Evolutionary conservation across 2,329 filamentous ascomycete species (phyloP).

Genomic region (Diplodia sapinea): DNA sequence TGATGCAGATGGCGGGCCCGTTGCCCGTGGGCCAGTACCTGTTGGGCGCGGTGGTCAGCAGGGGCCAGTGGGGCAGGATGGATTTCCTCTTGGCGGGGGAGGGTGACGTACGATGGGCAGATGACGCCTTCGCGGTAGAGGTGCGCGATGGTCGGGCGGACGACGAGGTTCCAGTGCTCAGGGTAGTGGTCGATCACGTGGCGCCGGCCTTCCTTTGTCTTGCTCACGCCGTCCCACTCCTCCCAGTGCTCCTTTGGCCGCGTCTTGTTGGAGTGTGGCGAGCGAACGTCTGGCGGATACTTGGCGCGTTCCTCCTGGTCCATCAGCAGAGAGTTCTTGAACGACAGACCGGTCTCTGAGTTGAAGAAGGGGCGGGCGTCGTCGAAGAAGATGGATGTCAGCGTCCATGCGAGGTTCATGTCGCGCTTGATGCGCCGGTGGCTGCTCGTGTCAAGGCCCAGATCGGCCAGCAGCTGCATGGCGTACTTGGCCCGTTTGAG

Average conservation of each 20-base stretch:
- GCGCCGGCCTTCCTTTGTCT: neutral
- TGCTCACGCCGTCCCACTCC: constrained; percentile 41
- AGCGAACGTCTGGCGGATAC: constrained; percentile 47
- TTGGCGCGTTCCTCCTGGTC: constrained; percentile 51
- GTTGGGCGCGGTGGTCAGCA: neutral
- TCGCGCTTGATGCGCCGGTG: constrained; percentile 45
- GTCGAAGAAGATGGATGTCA: constrained; percentile 50
- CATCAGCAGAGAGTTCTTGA: constrained; percentile 48
- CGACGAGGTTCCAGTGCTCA: constrained; percentile 49
- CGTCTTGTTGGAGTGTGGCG: constrained; percentile 46
- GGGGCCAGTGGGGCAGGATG: neutral
- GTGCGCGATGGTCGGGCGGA: constrained; percentile 52
- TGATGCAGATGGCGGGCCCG: constrained; percentile 48
- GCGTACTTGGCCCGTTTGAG: constrained; percentile 19
- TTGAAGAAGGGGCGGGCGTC: constrained; percentile 45
- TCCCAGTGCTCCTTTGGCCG: constrained; percentile 49
- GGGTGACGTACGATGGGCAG: constrained; percentile 38
- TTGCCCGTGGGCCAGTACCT: constrained; percentile 35
- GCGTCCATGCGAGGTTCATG: constrained; percentile 41
- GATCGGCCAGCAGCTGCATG: constrained; percentile 36
- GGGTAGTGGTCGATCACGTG: constrained; percentile 41
- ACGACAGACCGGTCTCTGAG: constrained; percentile 42
- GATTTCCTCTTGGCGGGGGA: too few species aligned
- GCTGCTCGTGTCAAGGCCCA: constrained; percentile 37
- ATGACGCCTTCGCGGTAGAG: constrained; percentile 57